Evolutionary conservation across 2,329 filamentous ascomycete species (phyloP), one percentile per base, ranked within the genome.

Genomic region (Aspergillus hortae): DNA sequence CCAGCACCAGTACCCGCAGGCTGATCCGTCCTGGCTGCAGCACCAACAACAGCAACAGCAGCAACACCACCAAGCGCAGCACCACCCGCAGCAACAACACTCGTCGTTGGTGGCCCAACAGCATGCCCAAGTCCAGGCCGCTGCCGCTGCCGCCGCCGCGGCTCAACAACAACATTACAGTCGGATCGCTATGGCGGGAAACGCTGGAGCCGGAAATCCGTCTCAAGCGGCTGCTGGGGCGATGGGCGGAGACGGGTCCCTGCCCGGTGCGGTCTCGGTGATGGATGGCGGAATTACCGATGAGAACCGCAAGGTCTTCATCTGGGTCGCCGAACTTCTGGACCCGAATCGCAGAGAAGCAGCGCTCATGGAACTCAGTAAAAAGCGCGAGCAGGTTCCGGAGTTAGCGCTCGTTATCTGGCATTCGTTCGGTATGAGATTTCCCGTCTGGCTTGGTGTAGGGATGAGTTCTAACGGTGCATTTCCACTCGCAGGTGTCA

Each of bases 361-460:
- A 4, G 94, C 94, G 46, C 80, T 99, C 49, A 81, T 99, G 66
- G 94, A 99, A 73, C 81, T 99, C 47, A 97, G 92, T 77, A 99
- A 99, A 80, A 99, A 99, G 82, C 81, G 94, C 52, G 94, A 99
- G 74, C 94, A 97, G 74, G 94, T 99, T 14, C 92, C 94, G 0
- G 94, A 99, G 76, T 79, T 99, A 54, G 94, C 94, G 44, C 78
- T 99, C 64, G 96, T 99, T 56, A 79, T 99, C 56, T 99, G 94
- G 94, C 94, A 99, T 73, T 97, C 92, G 3, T 97, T 96, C 67
- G 94, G 92, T 95, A 83, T 59, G 84, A 38, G 15, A 33, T 40
- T 42, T 38, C 38, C 14, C 23, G 14, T 38, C 25, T 23, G 19
- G 15, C 35, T 11, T n/a, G 14, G 35, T 38, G 35, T 17, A 38